Evolutionary conservation across 148 eudicot species (phyloP).

Genomic region (Spergularia marina): DNA sequence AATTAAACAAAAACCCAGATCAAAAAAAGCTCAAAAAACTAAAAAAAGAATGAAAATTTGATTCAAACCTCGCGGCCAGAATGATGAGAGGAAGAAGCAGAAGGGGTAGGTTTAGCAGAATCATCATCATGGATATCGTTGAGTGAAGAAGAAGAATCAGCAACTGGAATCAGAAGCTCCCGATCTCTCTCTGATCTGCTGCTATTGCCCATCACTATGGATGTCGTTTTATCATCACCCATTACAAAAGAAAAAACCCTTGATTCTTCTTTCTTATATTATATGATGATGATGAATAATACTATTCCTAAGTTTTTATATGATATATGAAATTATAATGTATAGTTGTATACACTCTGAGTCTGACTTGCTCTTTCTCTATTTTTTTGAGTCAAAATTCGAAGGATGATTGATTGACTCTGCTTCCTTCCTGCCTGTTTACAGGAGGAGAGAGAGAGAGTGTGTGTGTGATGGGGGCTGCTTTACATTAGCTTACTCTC

Average conservation of each 20-base stretch:
- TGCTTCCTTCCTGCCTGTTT: background rate
- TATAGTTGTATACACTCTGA: background rate
- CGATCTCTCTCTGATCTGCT: slow-evolving; percentile 81
- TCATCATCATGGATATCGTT: slow-evolving; percentile 24
- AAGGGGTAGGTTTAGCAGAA: slow-evolving; percentile 60
- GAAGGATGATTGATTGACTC: background rate
- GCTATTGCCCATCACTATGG: slow-evolving; percentile 37
- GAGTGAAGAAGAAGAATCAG: slow-evolving; percentile 35
- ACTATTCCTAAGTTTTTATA: background rate
- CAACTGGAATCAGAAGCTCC: slow-evolving; percentile 81
- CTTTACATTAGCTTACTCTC: background rate
- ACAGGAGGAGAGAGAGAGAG: slow-evolving; percentile 7
- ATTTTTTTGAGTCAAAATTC: background rate
- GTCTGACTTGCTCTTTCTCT: background rate
- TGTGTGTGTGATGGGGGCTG: background rate
- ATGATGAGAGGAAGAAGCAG: slow-evolving; percentile 62
- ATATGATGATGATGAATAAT: background rate
- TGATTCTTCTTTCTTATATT: background rate
- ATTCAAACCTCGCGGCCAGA: slow-evolving; percentile 72
- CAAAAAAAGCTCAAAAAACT: slow-evolving; percentile 10
- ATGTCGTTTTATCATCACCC: slow-evolving; percentile 61
- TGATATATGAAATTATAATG: no score
- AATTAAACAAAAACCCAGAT: slow-evolving; percentile 17
- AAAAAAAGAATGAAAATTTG: background rate
- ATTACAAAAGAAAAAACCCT: slow-evolving; percentile 16